Evolutionary conservation across 2,329 filamentous ascomycete species (phyloP).

Genomic region (Fusarium pilosicola): DNA sequence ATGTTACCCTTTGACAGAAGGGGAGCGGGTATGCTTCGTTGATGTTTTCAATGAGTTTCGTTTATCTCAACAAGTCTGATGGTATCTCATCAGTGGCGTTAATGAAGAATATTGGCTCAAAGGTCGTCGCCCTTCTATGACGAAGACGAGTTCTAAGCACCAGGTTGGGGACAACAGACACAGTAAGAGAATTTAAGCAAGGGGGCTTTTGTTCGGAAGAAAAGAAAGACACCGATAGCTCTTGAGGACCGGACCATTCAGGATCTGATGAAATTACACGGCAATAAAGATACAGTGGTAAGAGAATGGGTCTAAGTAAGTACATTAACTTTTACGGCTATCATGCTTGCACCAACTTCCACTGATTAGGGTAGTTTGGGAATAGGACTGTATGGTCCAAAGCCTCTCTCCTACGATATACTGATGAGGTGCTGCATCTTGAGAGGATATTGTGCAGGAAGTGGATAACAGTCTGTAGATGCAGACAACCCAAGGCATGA

Average conservation of each 20-base stretch:
- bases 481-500: rapidly evolving
- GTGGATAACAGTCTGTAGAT: not conserved
- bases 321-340: rapidly evolving
- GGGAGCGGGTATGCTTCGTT: not conserved
- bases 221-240: too few relatives aligned
- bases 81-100: rapidly evolving
- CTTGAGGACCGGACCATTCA: not conserved
- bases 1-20: not conserved
- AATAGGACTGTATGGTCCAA: too few relatives aligned
- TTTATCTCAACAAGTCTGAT: not conserved
- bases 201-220: rapidly evolving
- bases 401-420: not conserved
- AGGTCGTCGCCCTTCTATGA: not conserved
- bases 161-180: not conserved
- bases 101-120: rapidly evolving
- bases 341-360: not conserved
- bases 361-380: rapidly evolving
- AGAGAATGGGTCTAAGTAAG: not conserved
- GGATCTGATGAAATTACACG: rapidly evolving
- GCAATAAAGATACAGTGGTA: not conserved
- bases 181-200: rapidly evolving
- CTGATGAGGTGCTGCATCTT: not conserved
- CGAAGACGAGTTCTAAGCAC: not conserved
- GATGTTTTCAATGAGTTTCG: not conserved
- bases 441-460: not conserved